Base-by-base conservation (phyloP, 2,329 filamentous ascomycete genomes). In the Aschersonia sp. region DNA sequence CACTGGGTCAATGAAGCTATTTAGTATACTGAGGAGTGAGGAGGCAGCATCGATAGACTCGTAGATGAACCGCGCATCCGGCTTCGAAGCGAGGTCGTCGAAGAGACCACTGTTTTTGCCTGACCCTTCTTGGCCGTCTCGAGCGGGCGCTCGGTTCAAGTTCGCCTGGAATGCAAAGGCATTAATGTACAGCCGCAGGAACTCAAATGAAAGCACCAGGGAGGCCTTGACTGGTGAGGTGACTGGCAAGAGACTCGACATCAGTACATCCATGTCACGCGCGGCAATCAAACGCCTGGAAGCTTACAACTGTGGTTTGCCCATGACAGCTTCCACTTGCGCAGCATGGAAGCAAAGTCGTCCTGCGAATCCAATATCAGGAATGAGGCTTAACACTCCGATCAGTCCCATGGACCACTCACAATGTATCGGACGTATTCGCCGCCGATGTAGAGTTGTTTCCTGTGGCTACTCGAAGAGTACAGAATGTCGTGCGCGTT, bases 161-260 rank as follows among this genome's bases (percentile, higher is more conserved):
- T 80, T 83, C 3, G 83, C 82, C 58, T 87, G 83, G 54, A 86
- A 86, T 1, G 82, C 83, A 57, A 86, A 87, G 0, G 83, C 82
- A 50, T 85, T 85, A 45, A 82, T 83, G 59, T 87, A 87, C 1
- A 87, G 69, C 6, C 82, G 73, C 2, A 87, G 64, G 56, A 85
- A 87, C 54, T 86, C 81, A 56, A 85, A 85, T 0, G 81, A 83
- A 56, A 87, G 70, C 30, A 84, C 68, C 2, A 87, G 63, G 5
- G 76, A 83, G 4, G 78, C 76, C 58, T 84, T 84, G 52, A 85
- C 73, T 5, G 76, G 74, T 1, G 76, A 70, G 1, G 81, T 82
- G 57, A 75, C 74, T 76, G 47, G 4, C 7, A 29, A 37, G 35
- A 29, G 30, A 29, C 6, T 4, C 4, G 30, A 41, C 44, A 30